Percentiles rank a stretch among this genome's conserved stretches.
phyloP scores from a whole-genome alignment of 139 green algal genomes.

The Chlamydomonas incerta region DNA sequence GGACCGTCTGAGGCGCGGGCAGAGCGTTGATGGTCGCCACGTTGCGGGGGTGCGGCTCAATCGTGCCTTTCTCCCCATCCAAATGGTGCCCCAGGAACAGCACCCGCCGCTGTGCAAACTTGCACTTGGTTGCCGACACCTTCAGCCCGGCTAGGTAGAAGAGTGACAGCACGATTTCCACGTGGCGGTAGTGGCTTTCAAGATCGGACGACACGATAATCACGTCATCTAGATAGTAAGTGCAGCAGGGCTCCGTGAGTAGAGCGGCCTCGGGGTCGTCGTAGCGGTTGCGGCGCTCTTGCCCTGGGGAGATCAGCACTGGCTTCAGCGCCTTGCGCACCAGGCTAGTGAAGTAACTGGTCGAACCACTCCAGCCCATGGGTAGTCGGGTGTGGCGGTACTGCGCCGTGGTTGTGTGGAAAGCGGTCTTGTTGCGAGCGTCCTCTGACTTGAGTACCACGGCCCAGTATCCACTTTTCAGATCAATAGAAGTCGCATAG shows the following conservation, averaged over 20 bases:
- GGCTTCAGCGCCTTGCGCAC: neutral
- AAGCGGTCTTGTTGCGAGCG: neutral
- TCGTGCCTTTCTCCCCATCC: neutral
- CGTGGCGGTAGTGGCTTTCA: neutral
- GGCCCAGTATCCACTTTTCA: too few species aligned
- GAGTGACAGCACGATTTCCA: neutral
- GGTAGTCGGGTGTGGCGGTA: neutral
- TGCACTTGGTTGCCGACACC: neutral
- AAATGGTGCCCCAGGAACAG: neutral
- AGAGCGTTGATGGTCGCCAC: neutral
- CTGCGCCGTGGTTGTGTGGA: neutral
- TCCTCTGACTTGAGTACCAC: too few species aligned
- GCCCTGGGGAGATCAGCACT: neutral
- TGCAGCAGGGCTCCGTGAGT: neutral
- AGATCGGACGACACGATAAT: neutral
- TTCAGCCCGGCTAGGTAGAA: neutral
- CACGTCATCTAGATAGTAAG: neutral
- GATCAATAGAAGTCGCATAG: neutral
- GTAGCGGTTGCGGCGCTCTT: neutral
- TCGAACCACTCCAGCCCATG: neutral
- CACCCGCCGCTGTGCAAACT: neutral
- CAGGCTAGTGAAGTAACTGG: neutral
- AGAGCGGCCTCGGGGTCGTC: too few species aligned
- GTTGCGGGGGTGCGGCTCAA: neutral
- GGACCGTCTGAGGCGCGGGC: neutral